Evolutionary conservation across 352 stramenopile genomes (phyloP), one percentile per base, ranked within the genome.

Genomic region (Thalassiosira hispida): DNA sequence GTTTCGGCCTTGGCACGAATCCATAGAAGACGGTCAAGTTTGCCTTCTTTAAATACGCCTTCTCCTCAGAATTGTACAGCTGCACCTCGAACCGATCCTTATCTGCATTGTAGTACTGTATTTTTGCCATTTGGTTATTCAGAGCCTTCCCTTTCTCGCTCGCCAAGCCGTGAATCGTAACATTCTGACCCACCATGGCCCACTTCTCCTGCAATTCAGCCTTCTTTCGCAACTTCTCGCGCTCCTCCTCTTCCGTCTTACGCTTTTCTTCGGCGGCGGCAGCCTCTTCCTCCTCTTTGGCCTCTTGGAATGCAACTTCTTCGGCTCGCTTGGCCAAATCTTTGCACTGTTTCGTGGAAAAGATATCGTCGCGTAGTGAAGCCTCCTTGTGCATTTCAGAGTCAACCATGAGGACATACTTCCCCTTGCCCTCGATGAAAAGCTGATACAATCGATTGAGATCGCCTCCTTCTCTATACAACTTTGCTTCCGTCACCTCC

Each of bases 391-490:
- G 69, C 63, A 79, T 82, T 51, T 79, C 77, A 9, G 65, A 73
- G 55, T 85, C 77, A 42, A 85, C 47, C 42, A 78, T 20, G 1
- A 85, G 64, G 12, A 52, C 53, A 31, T 55, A 73, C 20, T 81
- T 73, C 1, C 71, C 65, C 23, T 85, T 85, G 0, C 77, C 72
- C 42, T 85, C 77, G 47, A 82, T 80, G 16, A 79, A 80, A 16
- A 85, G 77, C 46, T 85, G 77, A 69, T 85, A 85, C 16, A 85
- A 38, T 42, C 65, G 56, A 76, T 85, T 85, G n/a, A 74, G 42
- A 55, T 81, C 73, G 12, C 77, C 77, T 38, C 77, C 77, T 16
- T 78, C 27, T 44, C 57, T 20, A 18, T 33, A 57, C 14, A 85
- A 52, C 9, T 72, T 23, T 7, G 25, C 70, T n/a, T 11, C 31